phyloP scores from a whole-genome alignment of 164 flowering plant species.

The Dillenia suffruticosa region DNA sequence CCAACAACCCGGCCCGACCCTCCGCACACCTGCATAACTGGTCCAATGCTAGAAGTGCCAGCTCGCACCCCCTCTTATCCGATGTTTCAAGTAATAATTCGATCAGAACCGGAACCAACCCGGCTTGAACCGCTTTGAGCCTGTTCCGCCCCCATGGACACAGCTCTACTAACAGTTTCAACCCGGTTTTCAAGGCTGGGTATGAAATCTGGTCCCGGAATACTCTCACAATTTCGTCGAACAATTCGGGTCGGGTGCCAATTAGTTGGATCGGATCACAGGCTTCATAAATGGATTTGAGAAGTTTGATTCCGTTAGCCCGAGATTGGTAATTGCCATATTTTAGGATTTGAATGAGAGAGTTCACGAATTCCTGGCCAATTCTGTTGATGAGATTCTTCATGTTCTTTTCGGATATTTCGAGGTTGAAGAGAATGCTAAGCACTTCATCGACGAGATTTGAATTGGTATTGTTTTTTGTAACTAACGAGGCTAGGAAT shows the following conservation, averaged over 20 bases:
- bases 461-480: conserved; percentile 1
- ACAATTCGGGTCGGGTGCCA: conserved; percentile 22
- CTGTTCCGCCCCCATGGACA: conserved; percentile 80
- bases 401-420: conserved; percentile 31
- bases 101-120: conserved; percentile 46
- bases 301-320: conserved; percentile 34
- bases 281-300: conserved; percentile 38
- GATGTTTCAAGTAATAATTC: conserved; percentile 44
- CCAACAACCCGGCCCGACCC: conserved; percentile 65
- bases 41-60: conserved; percentile 41
- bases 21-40: conserved; percentile 71
- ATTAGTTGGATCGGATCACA: conserved; percentile 48
- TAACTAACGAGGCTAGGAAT: conserved; percentile 41
- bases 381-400: conserved; percentile 23
- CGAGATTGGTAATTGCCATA: conserved; percentile 41
- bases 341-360: conserved; percentile 31
- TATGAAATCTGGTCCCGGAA: conserved; percentile 48
- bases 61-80: conserved; percentile 46
- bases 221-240: conserved; percentile 28
- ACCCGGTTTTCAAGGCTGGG: conserved; percentile 48
- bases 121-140: conserved; percentile 57
- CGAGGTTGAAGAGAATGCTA: conserved; percentile 32
- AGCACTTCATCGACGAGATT: conserved; percentile 47
- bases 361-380: conserved; percentile 24
- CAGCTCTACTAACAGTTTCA: conserved; percentile 50